Evolutionary conservation across 202 grass and related monocot genomes (phyloP).

Genomic region (Brachypodium distachyon): DNA sequence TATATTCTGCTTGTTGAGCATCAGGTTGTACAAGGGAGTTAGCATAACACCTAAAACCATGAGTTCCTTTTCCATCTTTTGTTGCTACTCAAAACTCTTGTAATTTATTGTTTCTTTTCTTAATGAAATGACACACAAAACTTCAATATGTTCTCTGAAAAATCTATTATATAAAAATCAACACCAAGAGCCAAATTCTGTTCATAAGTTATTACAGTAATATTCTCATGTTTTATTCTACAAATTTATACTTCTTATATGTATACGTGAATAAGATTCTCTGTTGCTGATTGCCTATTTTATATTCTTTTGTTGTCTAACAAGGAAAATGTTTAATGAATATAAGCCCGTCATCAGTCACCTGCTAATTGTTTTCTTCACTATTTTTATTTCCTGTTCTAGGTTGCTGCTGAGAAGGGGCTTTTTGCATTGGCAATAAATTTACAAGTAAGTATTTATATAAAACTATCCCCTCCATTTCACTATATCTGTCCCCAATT

Average conservation of each 20-base stretch:
- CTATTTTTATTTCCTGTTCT: conserved; percentile 32
- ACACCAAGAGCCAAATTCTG: conserved; percentile 8
- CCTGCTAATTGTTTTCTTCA: not conserved
- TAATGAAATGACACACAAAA: not conserved
- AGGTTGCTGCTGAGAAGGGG: conserved; percentile 93
- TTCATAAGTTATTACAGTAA: not conserved
- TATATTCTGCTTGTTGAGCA: conserved; percentile 5
- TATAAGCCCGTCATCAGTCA: not conserved
- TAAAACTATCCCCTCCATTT: not conserved
- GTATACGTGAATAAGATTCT: not conserved
- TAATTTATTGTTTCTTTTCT: not conserved
- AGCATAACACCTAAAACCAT: not conserved
- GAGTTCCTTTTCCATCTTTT: not conserved
- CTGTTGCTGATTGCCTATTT: not conserved
- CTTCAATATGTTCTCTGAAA: not conserved
- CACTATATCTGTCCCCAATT: not conserved
- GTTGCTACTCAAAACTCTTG: not conserved
- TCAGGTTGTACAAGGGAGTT: not conserved
- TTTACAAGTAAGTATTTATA: conserved; percentile 74
- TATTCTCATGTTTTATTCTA: not conserved
- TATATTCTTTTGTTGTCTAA: conserved; percentile 11
- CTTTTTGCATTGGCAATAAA: conserved; percentile 90
- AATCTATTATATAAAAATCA: not conserved
- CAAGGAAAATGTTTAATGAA: not conserved
- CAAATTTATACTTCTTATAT: not conserved